These are phyloP conservation scores for Epithemia pelagica DNA, from an alignment of 108 stramenopile genomes.

Conservation along the genomic window DNA sequence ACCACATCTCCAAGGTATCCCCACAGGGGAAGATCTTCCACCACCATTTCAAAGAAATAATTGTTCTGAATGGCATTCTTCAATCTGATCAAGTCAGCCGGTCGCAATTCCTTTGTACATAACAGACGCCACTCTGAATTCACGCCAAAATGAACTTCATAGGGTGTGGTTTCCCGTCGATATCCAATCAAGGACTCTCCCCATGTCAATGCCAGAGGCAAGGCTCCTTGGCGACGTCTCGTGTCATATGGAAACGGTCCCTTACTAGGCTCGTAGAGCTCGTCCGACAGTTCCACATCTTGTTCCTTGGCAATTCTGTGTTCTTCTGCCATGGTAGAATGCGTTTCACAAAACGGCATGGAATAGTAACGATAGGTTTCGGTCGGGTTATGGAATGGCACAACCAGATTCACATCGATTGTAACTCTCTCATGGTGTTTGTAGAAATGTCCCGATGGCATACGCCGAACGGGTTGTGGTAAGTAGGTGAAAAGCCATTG, in stretches of 20 bases:
- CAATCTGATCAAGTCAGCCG: slow-evolving; percentile 54
- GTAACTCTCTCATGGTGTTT: slow-evolving; percentile 61
- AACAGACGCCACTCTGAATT: slow-evolving; percentile 82
- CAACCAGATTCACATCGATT: slow-evolving; percentile 84
- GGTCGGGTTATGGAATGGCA: slow-evolving; percentile 98
- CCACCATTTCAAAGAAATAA: slow-evolving; percentile 97
- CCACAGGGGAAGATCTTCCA: slow-evolving; percentile 98
- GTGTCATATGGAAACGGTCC: too few species aligned
- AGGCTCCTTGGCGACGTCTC: slow-evolving; percentile 46
- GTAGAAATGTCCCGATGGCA: slow-evolving; percentile 63
- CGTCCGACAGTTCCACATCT: slow-evolving; percentile 11
- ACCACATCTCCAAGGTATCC: slow-evolving; percentile 87
- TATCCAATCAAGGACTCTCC: slow-evolving; percentile 94
- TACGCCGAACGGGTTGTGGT: slow-evolving; percentile 59
- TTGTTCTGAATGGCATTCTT: slow-evolving; percentile 87
- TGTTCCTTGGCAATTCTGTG: slow-evolving; percentile 43
- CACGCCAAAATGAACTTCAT: slow-evolving; percentile 82
- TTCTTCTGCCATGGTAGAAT: slow-evolving; percentile 64
- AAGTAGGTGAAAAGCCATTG: too few species aligned
- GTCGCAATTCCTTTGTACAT: slow-evolving; percentile 61
- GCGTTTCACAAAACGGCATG: slow-evolving; percentile 88
- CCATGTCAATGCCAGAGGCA: slow-evolving; percentile 64
- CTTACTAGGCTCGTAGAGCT: slow-evolving; percentile 10
- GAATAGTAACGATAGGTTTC: slow-evolving; percentile 99
- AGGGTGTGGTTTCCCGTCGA: slow-evolving; percentile 85